These are phyloP conservation scores for Hypoxylon crocopeplum DNA, from an alignment of 495 filamentous ascomycete genomes.

Conservation along the genomic window DNA sequence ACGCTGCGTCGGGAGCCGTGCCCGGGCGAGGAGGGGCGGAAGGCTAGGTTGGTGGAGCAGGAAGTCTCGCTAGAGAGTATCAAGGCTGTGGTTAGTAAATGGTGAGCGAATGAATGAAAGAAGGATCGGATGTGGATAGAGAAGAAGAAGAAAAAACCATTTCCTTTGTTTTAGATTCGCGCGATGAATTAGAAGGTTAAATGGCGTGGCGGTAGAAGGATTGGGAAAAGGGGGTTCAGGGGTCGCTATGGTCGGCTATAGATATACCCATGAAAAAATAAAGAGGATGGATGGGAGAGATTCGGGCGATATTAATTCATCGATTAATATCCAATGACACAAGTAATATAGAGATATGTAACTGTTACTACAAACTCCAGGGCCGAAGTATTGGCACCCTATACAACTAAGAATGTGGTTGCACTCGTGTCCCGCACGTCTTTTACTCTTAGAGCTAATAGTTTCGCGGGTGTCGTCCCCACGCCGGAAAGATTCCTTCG, in stretches of 20 bases:
- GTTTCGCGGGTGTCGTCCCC: too few relatives aligned
- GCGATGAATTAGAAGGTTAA: neutral
- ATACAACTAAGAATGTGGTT: too few relatives aligned
- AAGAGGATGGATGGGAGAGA: neutral
- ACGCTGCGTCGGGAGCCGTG: conserved; percentile 47
- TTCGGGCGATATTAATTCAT: neutral
- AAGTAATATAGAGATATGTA: too few relatives aligned
- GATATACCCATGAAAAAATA: conserved; percentile 10
- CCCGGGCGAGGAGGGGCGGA: conserved; percentile 17
- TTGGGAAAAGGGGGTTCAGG: neutral
- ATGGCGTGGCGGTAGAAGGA: neutral
- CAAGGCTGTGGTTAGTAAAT: conserved; percentile 27
- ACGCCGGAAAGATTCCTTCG: too few relatives aligned
- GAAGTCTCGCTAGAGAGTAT: conserved; percentile 29
- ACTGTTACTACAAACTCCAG: too few relatives aligned
- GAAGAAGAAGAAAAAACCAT: too few relatives aligned
- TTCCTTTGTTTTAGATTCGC: neutral
- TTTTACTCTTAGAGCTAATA: too few relatives aligned
- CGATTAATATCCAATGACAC: too few relatives aligned
- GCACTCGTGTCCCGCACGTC: too few relatives aligned
- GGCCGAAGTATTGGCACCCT: too few relatives aligned
- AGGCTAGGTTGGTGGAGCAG: conserved; percentile 40
- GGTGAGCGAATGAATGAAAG: conserved; percentile 10
- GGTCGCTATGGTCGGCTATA: neutral
- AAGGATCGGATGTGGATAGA: neutral